These are phyloP conservation scores for Neohortaea acidophila DNA, from an alignment of 495 filamentous ascomycete genomes.

Conservation along the genomic window DNA sequence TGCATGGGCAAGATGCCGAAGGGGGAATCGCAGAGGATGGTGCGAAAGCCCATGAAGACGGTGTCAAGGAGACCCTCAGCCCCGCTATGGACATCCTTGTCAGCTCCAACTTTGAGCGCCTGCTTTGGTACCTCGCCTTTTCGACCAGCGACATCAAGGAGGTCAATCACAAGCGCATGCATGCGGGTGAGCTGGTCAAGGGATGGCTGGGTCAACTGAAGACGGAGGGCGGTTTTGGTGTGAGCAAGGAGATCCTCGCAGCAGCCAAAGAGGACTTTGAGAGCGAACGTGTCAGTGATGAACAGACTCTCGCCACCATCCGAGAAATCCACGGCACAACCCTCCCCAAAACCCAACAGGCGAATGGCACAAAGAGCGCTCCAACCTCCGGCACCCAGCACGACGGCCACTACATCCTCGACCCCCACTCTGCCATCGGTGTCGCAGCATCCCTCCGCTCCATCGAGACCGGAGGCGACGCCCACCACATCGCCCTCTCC, in stretches of 20 bases:
- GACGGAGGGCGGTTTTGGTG: slow-evolving; percentile 60
- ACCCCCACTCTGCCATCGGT: slow-evolving; percentile 84
- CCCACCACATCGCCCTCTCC: slow-evolving; percentile 60
- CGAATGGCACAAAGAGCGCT: slow-evolving; percentile 15
- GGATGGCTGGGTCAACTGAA: slow-evolving; percentile 65
- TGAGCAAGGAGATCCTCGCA: slow-evolving; percentile 50
- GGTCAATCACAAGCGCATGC: slow-evolving; percentile 28
- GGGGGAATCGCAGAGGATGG: slow-evolving; percentile 46
- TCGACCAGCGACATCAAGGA: slow-evolving; percentile 29
- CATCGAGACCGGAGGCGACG: slow-evolving; percentile 20
- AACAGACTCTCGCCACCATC: slow-evolving; percentile 62
- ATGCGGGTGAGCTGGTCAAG: slow-evolving; percentile 46
- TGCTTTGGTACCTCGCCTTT: slow-evolving; percentile 85
- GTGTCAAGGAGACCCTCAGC: slow-evolving; percentile 70
- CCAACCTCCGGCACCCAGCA: slow-evolving; percentile 21
- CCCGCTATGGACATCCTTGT: slow-evolving; percentile 97
- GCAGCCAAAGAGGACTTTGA: slow-evolving; percentile 54
- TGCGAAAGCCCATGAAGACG: slow-evolving; percentile 48
- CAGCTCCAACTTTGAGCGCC: slow-evolving; percentile 84
- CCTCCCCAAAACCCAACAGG: slow-evolving; percentile 9
- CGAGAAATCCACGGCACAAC: slow-evolving; percentile 40
- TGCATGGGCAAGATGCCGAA: slow-evolving; percentile 36
- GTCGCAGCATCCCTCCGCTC: slow-evolving; percentile 56
- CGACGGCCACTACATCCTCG: slow-evolving; percentile 58
- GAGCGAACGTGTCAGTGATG: slow-evolving; percentile 67